Conservation (phyloP, 768 basidiomycete species). For the Naganishia onofrii region DNA sequence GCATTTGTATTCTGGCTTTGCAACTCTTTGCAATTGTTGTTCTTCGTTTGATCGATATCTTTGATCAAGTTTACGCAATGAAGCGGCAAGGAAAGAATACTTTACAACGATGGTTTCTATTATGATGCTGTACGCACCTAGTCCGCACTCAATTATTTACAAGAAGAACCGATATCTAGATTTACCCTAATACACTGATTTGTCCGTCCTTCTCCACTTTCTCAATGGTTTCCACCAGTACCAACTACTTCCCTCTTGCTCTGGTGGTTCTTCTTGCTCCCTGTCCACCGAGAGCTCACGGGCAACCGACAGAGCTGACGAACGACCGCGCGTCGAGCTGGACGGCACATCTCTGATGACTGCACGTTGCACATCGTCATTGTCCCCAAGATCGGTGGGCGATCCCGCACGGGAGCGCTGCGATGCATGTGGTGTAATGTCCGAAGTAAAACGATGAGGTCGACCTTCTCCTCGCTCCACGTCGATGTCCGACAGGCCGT, state of each 20-base stretch:
- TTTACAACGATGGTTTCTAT: slow-evolving; percentile 1
- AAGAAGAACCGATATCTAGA: neutral
- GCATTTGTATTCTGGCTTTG: slow-evolving; percentile 17
- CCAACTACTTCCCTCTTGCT: slow-evolving; percentile 36
- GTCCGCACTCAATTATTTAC: neutral
- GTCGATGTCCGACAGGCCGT: neutral
- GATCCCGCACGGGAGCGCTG: neutral
- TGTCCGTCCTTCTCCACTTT: slow-evolving; percentile 37
- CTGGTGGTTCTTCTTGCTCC: neutral
- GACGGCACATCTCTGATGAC: neutral
- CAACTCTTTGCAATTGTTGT: neutral
- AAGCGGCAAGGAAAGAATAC: neutral
- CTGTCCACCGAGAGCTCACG: neutral
- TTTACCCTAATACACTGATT: slow-evolving; percentile 8
- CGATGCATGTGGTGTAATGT: neutral
- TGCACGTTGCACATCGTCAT: too few relatives aligned
- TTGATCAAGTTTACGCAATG: neutral
- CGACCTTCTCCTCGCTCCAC: neutral
- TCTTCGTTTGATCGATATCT: neutral
- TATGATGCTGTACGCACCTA: neutral
- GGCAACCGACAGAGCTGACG: neutral
- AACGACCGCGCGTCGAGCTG: neutral
- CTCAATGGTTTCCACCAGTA: slow-evolving; percentile 52
- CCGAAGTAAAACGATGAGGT: neutral
- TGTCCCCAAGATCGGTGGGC: neutral